A percentile compares a stretch with the other conserved stretches of the same genome.
phyloP scores from a whole-genome alignment of 331 rosid genomes.

The Malus hybrid region DNA sequence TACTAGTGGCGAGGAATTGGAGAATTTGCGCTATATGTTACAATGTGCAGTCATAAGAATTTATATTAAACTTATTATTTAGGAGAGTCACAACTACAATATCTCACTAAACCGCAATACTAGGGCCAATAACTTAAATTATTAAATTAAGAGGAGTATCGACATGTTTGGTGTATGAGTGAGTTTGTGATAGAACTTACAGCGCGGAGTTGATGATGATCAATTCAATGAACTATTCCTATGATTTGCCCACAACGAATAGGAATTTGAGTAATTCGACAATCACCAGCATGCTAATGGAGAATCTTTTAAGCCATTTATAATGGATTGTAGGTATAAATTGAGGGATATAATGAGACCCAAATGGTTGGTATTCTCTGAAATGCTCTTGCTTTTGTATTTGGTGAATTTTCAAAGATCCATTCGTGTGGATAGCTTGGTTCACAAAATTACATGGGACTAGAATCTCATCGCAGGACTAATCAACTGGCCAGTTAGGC shows the following conservation, averaged over 20 bases:
- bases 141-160: background rate
- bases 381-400: background rate
- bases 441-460: background rate
- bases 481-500: constrained; percentile 10
- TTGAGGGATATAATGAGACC: background rate
- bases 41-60: background rate
- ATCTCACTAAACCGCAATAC: too few relatives aligned
- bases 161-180: background rate
- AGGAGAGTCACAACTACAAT: background rate
- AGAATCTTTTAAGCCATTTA: background rate
- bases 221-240: background rate
- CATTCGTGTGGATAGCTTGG: background rate
- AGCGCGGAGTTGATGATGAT: background rate
- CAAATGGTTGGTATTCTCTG: constrained; percentile 3
- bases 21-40: background rate
- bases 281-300: background rate
- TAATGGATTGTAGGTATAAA: background rate
- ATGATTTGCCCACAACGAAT: background rate
- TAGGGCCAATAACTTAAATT: background rate
- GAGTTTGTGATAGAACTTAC: background rate
- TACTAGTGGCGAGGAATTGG: background rate
- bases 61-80: background rate
- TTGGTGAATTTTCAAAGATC: background rate
- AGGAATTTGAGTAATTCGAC: background rate
- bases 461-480: constrained; percentile 8